A percentile compares a stretch with the other conserved stretches of the same genome.
These are phyloP conservation scores for Candida berthetii DNA, from an alignment of 805 yeast species.

Conservation along the genomic window DNA sequence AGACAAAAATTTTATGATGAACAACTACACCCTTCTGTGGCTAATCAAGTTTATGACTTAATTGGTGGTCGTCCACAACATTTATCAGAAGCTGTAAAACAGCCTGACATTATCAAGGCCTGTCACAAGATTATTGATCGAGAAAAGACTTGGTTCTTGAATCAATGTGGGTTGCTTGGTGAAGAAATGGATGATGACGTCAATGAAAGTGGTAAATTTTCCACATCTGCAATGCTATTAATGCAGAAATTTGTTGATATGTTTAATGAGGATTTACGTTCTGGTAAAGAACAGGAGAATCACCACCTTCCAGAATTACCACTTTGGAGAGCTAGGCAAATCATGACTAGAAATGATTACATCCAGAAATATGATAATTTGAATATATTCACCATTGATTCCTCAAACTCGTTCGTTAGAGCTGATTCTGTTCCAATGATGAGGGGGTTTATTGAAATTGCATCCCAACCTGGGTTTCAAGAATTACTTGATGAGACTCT, in stretches of 20 bases:
- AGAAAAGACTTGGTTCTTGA: slow-evolving; percentile 81
- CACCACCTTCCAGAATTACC: slow-evolving; percentile 70
- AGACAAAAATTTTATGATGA: slow-evolving; percentile 39
- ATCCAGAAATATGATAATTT: slow-evolving; percentile 70
- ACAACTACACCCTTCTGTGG: slow-evolving; percentile 29
- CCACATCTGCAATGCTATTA: slow-evolving; percentile 66
- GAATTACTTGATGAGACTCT: slow-evolving; percentile 57
- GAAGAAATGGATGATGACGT: slow-evolving; percentile 84
- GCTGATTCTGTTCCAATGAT: slow-evolving; percentile 88
- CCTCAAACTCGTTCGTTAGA: slow-evolving; percentile 54
- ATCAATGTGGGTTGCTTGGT: slow-evolving; percentile 76
- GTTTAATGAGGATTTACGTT: slow-evolving; percentile 24
- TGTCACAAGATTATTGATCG: slow-evolving; percentile 68
- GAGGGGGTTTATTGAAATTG: slow-evolving; percentile 81
- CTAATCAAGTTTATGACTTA: slow-evolving; percentile 54
- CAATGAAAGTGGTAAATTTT: slow-evolving; percentile 75
- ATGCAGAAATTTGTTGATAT: slow-evolving; percentile 67
- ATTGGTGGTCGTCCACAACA: slow-evolving; percentile 88
- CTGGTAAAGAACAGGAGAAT: slow-evolving; percentile 18
- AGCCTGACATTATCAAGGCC: slow-evolving; percentile 47
- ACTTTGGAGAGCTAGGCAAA: slow-evolving; percentile 76
- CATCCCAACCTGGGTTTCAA: slow-evolving; percentile 64
- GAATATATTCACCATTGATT: slow-evolving; percentile 75
- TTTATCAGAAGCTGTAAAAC: slow-evolving; percentile 61
- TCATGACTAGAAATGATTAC: slow-evolving; percentile 81